A percentile compares a stretch with the other conserved stretches of the same genome.
These are phyloP conservation scores for Dictyostelium firmibasis DNA, from an alignment of 78 protist species.

Conservation along the genomic window DNA sequence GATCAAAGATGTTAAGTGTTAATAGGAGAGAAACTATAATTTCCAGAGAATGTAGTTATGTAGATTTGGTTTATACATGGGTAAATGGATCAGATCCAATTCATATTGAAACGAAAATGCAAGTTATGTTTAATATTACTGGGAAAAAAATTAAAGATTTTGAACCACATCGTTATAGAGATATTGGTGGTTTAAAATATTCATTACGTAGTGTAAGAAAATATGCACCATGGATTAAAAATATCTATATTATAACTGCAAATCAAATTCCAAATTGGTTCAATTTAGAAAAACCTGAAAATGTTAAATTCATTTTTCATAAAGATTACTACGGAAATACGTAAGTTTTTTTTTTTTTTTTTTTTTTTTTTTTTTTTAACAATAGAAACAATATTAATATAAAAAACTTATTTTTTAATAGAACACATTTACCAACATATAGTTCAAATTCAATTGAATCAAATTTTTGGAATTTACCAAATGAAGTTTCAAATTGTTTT, in stretches of 20 bases:
- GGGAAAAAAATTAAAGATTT: neutral
- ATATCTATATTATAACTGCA: constrained; percentile 15
- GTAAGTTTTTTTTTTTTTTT: neutral
- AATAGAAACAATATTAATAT: neutral
- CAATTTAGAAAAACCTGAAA: neutral
- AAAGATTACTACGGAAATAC: neutral
- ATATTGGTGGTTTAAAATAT: constrained; percentile 57
- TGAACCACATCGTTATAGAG: constrained; percentile 24
- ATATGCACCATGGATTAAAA: constrained; percentile 44
- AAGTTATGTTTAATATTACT: neutral
- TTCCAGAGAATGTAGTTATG: constrained; percentile 5
- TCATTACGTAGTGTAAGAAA: constrained; percentile 22
- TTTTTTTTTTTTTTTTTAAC: neutral
- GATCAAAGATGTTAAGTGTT: neutral
- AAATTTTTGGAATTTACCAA: constrained; percentile 41
- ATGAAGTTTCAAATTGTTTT: constrained; percentile 26
- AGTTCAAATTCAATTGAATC: constrained; percentile 53
- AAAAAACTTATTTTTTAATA: neutral
- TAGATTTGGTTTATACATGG: constrained; percentile 43
- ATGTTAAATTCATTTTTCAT: constrained; percentile 10
- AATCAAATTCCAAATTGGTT: constrained; percentile 9
- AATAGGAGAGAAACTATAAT: neutral
- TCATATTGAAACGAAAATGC: neutral
- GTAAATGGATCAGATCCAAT: constrained; percentile 34
- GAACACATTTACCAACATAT: constrained; percentile 37